Evolutionary conservation across 2,329 filamentous ascomycete genomes (phyloP).

Genomic region (Diplodia intermedia): DNA sequence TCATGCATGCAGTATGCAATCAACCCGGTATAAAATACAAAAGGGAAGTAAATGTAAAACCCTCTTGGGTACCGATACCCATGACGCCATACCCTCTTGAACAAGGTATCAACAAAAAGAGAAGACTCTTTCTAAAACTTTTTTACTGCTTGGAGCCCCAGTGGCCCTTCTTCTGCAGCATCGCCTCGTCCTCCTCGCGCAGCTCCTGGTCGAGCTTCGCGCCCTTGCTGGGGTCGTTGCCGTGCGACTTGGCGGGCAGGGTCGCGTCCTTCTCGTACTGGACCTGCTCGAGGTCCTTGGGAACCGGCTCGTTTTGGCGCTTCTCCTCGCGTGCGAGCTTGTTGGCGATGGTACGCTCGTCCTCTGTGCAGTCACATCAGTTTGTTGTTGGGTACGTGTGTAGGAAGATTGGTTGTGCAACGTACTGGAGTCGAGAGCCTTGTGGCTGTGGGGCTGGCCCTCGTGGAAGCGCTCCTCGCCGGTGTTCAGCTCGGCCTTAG

Average conservation of each 20-base stretch:
- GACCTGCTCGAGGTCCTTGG: slow-evolving; percentile 46
- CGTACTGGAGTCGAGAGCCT: slow-evolving; percentile 74
- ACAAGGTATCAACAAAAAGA: not conserved
- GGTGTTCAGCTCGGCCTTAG: slow-evolving; percentile 57
- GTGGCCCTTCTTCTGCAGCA: slow-evolving; percentile 67
- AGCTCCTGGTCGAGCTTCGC: slow-evolving; percentile 75
- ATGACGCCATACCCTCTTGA: slow-evolving; percentile 2
- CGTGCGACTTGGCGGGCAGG: slow-evolving; percentile 67
- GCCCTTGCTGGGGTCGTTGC: slow-evolving; percentile 75
- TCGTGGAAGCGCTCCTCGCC: slow-evolving; percentile 71
- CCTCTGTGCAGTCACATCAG: slow-evolving; percentile 57
- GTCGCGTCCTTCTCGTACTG: slow-evolving; percentile 66
- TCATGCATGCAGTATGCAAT: not conserved
- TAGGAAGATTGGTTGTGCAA: not conserved
- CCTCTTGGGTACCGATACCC: not conserved
- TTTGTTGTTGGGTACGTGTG: too few relatives aligned
- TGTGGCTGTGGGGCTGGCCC: slow-evolving; percentile 73
- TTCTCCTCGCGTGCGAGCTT: slow-evolving; percentile 69
- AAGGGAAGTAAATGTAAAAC: not conserved
- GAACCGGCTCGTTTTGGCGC: slow-evolving; percentile 52
- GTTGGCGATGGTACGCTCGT: slow-evolving; percentile 75
- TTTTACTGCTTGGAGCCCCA: slow-evolving; percentile 32
- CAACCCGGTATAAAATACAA: not conserved
- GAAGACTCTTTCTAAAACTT: not conserved
- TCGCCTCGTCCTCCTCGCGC: slow-evolving; percentile 70